phyloP scores from a whole-genome alignment of 2,329 filamentous ascomycete genomes.

The Orbilia quercus region DNA sequence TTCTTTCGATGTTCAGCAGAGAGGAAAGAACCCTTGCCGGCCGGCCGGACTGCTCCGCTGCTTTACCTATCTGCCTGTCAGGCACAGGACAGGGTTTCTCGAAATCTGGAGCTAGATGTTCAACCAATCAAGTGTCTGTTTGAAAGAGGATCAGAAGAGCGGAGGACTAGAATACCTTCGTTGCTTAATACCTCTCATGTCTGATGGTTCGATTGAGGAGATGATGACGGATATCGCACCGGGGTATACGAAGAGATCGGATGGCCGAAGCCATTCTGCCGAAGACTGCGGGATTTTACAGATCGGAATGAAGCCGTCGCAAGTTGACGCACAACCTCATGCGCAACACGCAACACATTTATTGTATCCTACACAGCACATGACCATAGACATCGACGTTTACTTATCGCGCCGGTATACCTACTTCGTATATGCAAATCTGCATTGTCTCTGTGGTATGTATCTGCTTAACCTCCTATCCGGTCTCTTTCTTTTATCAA shows the following conservation, averaged over 20 bases:
- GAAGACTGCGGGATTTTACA: slow-evolving; percentile 48
- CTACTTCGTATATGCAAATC: no score
- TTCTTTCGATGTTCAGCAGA: slow-evolving; percentile 20
- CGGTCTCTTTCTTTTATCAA: not conserved
- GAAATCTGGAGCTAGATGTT: not conserved
- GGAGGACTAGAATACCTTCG: slow-evolving; percentile 8
- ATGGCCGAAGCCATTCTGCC: slow-evolving; percentile 31
- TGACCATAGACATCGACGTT: not conserved
- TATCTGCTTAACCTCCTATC: slow-evolving; percentile 13
- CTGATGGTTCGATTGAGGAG: no score
- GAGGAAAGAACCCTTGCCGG: slow-evolving; percentile 32
- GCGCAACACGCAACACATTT: not conserved
- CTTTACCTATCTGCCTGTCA: not conserved
- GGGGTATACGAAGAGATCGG: slow-evolving; percentile 10
- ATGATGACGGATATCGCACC: not conserved
- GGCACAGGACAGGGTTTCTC: not conserved
- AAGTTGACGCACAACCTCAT: not conserved
- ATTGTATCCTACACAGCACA: slow-evolving; percentile 10
- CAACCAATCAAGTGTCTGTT: slow-evolving; percentile 3
- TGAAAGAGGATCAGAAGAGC: slow-evolving; percentile 1
- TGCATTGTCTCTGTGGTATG: no score
- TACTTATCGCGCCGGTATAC: not conserved
- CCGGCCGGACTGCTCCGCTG: slow-evolving; percentile 14
- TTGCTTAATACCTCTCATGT: no score
- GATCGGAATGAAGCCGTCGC: slow-evolving; percentile 29